Conservation (phyloP, 352 stramenopile genomes). For the Pythium insidiosum region DNA sequence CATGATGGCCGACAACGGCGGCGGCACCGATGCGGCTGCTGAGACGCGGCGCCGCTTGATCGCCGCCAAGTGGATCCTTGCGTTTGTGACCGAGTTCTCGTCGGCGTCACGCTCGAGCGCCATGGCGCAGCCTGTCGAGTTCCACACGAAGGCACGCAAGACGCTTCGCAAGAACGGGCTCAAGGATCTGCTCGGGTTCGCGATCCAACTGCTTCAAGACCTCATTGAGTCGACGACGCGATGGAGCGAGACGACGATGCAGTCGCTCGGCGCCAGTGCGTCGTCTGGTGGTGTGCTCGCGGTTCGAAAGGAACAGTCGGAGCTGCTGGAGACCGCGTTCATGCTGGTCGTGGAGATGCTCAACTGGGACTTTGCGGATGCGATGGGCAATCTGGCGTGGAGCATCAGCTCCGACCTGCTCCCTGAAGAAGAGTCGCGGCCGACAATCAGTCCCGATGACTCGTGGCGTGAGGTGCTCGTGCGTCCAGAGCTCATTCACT, state of each 20-base stretch:
- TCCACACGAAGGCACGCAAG: conserved; percentile 68
- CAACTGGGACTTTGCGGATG: conserved; percentile 70
- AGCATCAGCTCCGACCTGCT: conserved; percentile 28
- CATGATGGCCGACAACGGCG: conserved; percentile 27
- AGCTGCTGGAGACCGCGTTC: conserved; percentile 72
- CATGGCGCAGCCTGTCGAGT: conserved; percentile 78
- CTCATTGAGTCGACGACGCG: conserved; percentile 62
- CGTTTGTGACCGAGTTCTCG: conserved; percentile 82
- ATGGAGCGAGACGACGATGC: conserved; percentile 26
- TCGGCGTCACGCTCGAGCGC: conserved; percentile 67
- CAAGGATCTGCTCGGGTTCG: conserved; percentile 50
- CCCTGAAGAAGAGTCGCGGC: conserved; percentile 18
- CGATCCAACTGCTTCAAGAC: conserved; percentile 58
- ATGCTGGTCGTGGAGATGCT: conserved; percentile 68
- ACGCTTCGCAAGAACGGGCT: conserved; percentile 50
- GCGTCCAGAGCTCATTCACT: conserved; percentile 68
- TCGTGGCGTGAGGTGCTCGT: conserved; percentile 67
- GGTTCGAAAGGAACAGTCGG: conserved; percentile 52
- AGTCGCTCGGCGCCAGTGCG: conserved; percentile 4
- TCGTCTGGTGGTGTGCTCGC: conserved; percentile 14
- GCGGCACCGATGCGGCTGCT: not conserved
- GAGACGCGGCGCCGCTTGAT: conserved; percentile 33
- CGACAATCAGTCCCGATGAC: conserved; percentile 44
- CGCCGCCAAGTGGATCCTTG: conserved; percentile 73
- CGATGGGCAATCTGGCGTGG: conserved; percentile 58